Conservation (phyloP, 2,329 filamentous ascomycete genomes). For the Penicillium rolfsii region DNA sequence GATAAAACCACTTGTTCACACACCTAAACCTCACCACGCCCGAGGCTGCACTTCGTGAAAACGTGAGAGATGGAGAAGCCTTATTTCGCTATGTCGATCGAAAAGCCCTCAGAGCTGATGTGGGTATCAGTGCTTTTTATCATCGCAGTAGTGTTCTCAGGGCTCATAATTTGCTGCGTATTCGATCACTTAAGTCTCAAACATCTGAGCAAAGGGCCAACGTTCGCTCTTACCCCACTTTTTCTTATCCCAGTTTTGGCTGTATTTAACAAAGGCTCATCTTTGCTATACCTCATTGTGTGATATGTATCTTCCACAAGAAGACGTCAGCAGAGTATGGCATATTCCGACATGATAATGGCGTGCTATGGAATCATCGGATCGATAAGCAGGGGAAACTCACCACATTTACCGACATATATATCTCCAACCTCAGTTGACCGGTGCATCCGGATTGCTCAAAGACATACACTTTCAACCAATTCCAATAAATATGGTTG, state of each 20-base stretch:
- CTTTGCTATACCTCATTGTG: not conserved
- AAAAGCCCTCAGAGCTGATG: too few relatives aligned
- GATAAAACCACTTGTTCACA: too few relatives aligned
- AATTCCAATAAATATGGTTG: conserved; percentile 13
- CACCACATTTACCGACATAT: not conserved
- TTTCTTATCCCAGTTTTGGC: not conserved
- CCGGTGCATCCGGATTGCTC: too few relatives aligned
- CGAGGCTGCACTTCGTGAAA: too few relatives aligned
- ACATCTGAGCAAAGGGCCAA: not conserved
- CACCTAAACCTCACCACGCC: too few relatives aligned
- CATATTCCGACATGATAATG: conserved; percentile 16
- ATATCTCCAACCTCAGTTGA: not conserved
- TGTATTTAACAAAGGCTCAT: not conserved
- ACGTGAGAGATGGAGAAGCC: too few relatives aligned
- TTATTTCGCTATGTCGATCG: too few relatives aligned
- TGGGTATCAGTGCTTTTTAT: too few relatives aligned
- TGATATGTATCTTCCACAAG: not conserved
- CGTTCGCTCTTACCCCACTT: not conserved
- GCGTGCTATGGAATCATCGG: conserved; percentile 19
- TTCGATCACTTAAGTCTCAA: too few relatives aligned
- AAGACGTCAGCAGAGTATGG: conserved; percentile 5
- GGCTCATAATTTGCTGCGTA: too few relatives aligned
- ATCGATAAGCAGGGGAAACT: conserved; percentile 1
- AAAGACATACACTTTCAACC: not conserved
- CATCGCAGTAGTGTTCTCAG: too few relatives aligned